Evolutionary conservation across 257 asterid species (phyloP).

Genomic region (Buddleja alternifolia): DNA sequence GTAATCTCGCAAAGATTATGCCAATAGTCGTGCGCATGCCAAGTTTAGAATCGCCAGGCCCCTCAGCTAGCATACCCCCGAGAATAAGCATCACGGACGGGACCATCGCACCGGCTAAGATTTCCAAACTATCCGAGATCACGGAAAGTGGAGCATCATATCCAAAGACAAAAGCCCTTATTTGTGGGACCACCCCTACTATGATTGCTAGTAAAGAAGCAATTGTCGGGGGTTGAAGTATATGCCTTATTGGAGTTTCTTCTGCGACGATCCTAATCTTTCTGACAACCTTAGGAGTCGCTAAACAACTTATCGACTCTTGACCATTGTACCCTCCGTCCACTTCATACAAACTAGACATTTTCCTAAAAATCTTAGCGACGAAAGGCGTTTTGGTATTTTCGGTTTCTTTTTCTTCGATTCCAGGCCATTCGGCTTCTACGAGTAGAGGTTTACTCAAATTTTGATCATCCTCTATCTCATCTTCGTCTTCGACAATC

Average conservation of each 20-base stretch:
- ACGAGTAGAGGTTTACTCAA: constrained; percentile 36
- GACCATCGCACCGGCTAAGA: constrained; percentile 50
- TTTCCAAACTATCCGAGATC: constrained; percentile 45
- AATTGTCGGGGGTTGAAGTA: constrained; percentile 50
- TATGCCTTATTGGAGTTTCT: constrained; percentile 38
- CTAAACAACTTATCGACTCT: constrained; percentile 30
- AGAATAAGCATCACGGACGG: constrained; percentile 53
- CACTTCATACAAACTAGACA: too few relatives aligned
- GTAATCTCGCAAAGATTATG: constrained; percentile 40
- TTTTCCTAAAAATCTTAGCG: constrained; percentile 32
- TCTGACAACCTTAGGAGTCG: constrained; percentile 34
- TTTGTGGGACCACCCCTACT: constrained; percentile 41
- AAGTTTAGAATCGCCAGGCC: constrained; percentile 46
- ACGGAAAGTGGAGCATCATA: constrained; percentile 35
- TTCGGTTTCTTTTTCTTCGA: too few relatives aligned
- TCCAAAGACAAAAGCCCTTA: constrained; percentile 39
- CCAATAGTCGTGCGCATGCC: constrained; percentile 46
- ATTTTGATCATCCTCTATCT: constrained; percentile 13
- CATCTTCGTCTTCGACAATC: constrained; percentile 29
- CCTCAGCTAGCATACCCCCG: constrained; percentile 52
- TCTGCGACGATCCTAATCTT: constrained; percentile 45
- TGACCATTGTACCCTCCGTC: constrained; percentile 19
- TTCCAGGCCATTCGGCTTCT: constrained; percentile 57
- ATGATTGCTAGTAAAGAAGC: constrained; percentile 47
- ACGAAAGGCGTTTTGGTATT: constrained; percentile 41